phyloP scores from a whole-genome alignment of 129 eudicot species.

The Pseudognaphalium luteoalbum region DNA sequence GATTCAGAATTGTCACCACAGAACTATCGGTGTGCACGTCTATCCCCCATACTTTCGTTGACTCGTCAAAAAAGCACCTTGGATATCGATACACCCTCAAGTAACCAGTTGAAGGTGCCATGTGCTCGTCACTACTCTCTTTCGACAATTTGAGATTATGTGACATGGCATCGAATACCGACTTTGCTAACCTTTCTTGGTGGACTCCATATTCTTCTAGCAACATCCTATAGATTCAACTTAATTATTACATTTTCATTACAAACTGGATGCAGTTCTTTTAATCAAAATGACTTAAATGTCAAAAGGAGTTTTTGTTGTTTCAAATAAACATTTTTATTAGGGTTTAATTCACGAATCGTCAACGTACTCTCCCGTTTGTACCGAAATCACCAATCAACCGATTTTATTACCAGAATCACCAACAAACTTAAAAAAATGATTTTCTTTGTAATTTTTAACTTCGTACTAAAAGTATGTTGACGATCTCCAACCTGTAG shows the following conservation, averaged over 20 bases:
- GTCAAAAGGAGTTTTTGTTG: no score
- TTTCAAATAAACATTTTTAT: no score
- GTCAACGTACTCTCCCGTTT: no score
- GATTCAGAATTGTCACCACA: conserved; percentile 61
- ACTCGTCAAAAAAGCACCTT: conserved; percentile 21
- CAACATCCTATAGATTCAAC: conserved; percentile 31
- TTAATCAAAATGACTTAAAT: no score
- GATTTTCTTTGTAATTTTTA: no score
- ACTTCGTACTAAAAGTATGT: no score
- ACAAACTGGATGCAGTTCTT: no score
- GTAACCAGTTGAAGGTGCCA: conserved; percentile 53
- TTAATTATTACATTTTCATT: neutral
- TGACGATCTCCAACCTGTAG: no score
- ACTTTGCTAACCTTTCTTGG: conserved; percentile 52
- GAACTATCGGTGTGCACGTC: conserved; percentile 88
- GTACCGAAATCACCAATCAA: no score
- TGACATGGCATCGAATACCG: conserved; percentile 51
- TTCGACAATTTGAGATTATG: conserved; percentile 35
- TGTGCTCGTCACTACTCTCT: conserved; percentile 27
- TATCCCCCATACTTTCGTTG: conserved; percentile 60
- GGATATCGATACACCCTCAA: conserved; percentile 76
- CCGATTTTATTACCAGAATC: no score
- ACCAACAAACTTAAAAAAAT: no score
- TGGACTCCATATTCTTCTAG: conserved; percentile 67
- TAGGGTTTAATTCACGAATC: no score